Conservation (phyloP, 805 yeast species). For the Candida corydali region DNA sequence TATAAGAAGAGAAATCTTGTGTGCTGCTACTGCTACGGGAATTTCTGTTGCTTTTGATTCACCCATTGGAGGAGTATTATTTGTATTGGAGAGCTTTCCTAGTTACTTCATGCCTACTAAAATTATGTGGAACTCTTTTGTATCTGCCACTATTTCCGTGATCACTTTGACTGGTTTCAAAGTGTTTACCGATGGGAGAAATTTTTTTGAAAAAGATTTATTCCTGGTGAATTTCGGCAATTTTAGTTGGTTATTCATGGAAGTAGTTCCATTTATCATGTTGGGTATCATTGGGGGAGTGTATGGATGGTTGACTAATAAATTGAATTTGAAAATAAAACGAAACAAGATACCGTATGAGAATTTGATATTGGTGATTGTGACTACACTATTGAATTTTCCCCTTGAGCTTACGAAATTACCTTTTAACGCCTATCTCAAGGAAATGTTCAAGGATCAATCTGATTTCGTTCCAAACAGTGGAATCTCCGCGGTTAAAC, state of each 20-base stretch:
- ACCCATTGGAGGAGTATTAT: constrained; percentile 89
- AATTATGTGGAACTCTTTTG: constrained; percentile 80
- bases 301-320: constrained; percentile 53
- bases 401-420: constrained; percentile 51
- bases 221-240: constrained; percentile 66
- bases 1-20: constrained; percentile 56
- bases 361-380: constrained; percentile 41
- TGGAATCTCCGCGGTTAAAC: constrained; percentile 19
- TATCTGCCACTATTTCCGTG: constrained; percentile 71
- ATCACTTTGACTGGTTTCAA: constrained; percentile 46
- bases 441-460: constrained; percentile 71
- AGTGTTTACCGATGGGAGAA: constrained; percentile 35
- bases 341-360: constrained; percentile 39
- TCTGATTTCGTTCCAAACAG: constrained; percentile 14
- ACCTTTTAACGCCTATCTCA: constrained; percentile 53
- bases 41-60: constrained; percentile 98
- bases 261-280: constrained; percentile 65
- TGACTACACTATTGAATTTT: constrained; percentile 54
- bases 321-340: constrained; percentile 39
- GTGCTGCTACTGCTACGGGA: constrained; percentile 93
- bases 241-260: constrained; percentile 68
- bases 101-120: constrained; percentile 59
- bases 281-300: constrained; percentile 70
- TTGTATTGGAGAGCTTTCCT: constrained; percentile 66
- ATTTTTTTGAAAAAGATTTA: constrained; percentile 43